Conservation (phyloP, 2,329 filamentous ascomycete genomes). For the Penicillium psychrosexuale region DNA sequence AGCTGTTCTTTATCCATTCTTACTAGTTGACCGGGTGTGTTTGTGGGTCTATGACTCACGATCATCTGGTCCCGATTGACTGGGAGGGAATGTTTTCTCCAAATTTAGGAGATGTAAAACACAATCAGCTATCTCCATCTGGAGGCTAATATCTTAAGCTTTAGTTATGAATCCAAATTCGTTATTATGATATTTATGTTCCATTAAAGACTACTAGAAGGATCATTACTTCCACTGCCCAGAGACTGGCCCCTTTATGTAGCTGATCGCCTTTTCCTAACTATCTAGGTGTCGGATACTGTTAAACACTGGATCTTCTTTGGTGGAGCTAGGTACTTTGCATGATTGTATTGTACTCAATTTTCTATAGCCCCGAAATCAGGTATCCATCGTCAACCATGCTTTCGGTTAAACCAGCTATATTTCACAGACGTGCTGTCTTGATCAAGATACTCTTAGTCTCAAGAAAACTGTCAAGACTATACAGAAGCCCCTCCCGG, state of each 20-base stretch:
- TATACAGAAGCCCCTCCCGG: slow-evolving; percentile 37
- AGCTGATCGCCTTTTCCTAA: no score
- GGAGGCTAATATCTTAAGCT: not conserved
- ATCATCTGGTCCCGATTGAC: not conserved
- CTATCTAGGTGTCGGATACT: no score
- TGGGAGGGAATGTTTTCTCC: not conserved
- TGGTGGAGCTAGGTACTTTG: not conserved
- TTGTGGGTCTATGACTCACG: not conserved
- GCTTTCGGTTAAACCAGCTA: not conserved
- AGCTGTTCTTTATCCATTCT: not conserved
- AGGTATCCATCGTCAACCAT: not conserved
- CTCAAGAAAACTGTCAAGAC: slow-evolving; percentile 37
- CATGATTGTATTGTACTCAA: not conserved
- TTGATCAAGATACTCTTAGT: slow-evolving; percentile 30
- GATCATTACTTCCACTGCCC: no score
- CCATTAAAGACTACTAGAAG: not conserved
- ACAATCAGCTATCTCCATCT: not conserved
- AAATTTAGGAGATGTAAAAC: not conserved
- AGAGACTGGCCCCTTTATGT: no score
- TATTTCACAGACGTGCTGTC: slow-evolving; percentile 7
- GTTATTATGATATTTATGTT: not conserved
- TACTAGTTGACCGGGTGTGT: not conserved
- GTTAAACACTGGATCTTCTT: no score
- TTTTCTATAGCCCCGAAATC: not conserved
- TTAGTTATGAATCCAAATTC: not conserved